Percentiles rank a stretch among this genome's conserved stretches.
These are phyloP conservation scores for Chondrus crispus DNA, from an alignment of 23 red algal species.

Conservation along the genomic window DNA sequence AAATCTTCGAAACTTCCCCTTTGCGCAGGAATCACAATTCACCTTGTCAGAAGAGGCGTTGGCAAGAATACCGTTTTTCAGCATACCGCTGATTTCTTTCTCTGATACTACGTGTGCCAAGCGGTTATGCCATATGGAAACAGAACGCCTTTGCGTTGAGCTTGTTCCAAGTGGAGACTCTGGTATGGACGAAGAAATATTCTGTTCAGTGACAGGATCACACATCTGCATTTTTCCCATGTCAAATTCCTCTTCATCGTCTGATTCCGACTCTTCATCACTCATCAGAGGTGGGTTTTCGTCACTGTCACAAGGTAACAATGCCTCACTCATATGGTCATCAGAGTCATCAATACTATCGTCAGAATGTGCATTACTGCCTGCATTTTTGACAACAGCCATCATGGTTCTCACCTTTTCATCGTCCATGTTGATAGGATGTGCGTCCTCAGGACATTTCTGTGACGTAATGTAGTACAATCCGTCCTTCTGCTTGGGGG, in stretches of 20 bases:
- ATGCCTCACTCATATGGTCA: not conserved
- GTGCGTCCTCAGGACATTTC: not conserved
- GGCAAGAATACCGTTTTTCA: not conserved
- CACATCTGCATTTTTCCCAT: not conserved
- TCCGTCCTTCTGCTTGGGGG: not conserved
- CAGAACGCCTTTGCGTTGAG: too few species aligned
- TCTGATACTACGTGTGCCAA: not conserved
- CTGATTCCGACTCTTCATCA: not conserved
- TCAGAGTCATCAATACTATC: not conserved
- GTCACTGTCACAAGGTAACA: not conserved
- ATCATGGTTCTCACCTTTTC: not conserved
- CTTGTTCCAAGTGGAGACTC: too few species aligned
- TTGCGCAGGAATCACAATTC: constrained; percentile 10
- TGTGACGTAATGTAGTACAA: constrained; percentile 24
- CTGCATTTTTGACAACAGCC: not conserved
- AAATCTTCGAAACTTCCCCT: constrained; percentile 9
- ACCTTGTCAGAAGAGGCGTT: not conserved
- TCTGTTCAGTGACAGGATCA: not conserved
- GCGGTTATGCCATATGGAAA: not conserved
- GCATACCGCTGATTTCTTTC: not conserved
- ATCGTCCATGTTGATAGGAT: not conserved
- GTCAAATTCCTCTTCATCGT: not conserved
- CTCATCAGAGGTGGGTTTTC: not conserved
- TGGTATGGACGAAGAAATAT: not conserved
- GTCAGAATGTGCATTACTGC: not conserved